A percentile compares a stretch with the other conserved stretches of the same genome.
These are phyloP conservation scores for Castanea crenata DNA, from an alignment of 306 rosid species.

Conservation along the genomic window DNA sequence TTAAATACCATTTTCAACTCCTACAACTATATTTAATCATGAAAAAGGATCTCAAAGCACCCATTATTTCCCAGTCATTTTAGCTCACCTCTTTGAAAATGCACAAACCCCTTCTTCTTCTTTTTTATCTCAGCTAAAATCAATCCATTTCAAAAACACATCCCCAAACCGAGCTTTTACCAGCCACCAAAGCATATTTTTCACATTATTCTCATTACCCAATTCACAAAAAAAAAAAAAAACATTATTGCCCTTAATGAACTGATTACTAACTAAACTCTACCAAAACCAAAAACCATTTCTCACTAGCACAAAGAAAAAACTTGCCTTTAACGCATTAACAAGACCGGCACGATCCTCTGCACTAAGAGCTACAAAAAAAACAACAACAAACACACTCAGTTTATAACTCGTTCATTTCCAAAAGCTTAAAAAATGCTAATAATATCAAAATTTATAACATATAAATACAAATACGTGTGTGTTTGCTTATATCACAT, in stretches of 20 bases:
- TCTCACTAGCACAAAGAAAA: background rate
- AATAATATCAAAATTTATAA: background rate
- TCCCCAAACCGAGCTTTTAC: background rate
- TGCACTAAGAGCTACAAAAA: conserved; percentile 39
- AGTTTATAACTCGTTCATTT: conserved; percentile 16
- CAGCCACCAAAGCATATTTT: background rate
- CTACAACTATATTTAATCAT: background rate
- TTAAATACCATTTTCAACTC: background rate
- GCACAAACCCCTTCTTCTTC: background rate
- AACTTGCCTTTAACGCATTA: conserved; percentile 43
- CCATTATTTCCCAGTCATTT: background rate
- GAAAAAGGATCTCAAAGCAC: background rate
- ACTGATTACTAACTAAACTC: no score
- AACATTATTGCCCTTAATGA: background rate
- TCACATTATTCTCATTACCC: conserved; percentile 3
- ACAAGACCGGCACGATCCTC: conserved; percentile 57
- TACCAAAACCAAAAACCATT: background rate
- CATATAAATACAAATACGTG: background rate
- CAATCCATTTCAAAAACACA: background rate
- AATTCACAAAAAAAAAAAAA: background rate
- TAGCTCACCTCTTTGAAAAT: background rate
- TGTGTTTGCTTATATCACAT: no score
- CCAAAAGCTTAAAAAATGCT: background rate
- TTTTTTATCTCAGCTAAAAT: background rate
- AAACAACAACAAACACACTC: background rate